Evolutionary conservation across 2,329 filamentous ascomycete genomes (phyloP).

Genomic region (Claviceps sp.): DNA sequence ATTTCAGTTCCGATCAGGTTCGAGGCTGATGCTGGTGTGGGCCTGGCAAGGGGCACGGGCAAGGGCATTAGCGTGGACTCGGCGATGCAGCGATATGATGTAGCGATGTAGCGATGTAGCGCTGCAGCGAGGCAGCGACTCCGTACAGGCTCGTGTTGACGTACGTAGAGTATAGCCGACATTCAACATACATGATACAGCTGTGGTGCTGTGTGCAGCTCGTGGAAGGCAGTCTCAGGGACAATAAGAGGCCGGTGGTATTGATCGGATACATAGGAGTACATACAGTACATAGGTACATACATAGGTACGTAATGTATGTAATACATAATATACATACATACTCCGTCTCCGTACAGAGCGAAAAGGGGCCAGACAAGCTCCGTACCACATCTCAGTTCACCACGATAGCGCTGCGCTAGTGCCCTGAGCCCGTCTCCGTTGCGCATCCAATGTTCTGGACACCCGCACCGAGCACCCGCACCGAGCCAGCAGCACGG

Average conservation of each 20-base stretch:
- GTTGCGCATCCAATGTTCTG: neutral
- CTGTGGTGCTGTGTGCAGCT: too few relatives aligned
- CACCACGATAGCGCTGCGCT: slow-evolving; percentile 1
- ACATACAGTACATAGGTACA: too few relatives aligned
- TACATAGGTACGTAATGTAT: too few relatives aligned
- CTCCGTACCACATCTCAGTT: neutral
- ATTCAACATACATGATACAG: too few relatives aligned
- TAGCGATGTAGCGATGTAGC: too few relatives aligned
- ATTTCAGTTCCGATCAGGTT: slow-evolving; percentile 1
- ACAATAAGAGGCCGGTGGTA: too few relatives aligned
- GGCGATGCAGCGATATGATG: neutral
- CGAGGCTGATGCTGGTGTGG: neutral
- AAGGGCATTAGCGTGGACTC: neutral
- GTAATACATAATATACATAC: too few relatives aligned
- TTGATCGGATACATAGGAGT: too few relatives aligned
- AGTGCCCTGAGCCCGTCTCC: neutral
- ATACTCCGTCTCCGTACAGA: too few relatives aligned
- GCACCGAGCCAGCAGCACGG: too few relatives aligned
- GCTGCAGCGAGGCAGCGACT: too few relatives aligned
- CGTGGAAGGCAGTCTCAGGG: too few relatives aligned
- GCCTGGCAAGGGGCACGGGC: neutral
- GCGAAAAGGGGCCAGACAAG: neutral
- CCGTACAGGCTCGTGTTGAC: neutral
- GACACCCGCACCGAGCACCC: neutral
- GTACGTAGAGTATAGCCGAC: neutral